A percentile compares a stretch with the other conserved stretches of the same genome.
Evolutionary conservation across 2,329 filamentous ascomycete species (phyloP).

Genomic region (Botrytis sinoallii): DNA sequence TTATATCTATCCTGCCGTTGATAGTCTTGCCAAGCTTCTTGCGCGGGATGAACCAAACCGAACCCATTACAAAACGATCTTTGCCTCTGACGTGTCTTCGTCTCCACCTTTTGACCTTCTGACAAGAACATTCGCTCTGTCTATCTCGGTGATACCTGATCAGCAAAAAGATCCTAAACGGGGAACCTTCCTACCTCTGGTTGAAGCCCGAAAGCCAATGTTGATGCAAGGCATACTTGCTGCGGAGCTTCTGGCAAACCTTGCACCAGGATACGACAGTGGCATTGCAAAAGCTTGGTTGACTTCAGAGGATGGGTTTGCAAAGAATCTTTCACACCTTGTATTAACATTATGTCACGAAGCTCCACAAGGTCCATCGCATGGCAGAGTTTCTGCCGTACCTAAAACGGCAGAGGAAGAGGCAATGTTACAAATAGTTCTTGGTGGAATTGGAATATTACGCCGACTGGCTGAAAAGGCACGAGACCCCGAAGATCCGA

Average conservation of each 20-base stretch:
- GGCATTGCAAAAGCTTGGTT: slow-evolving; percentile 77
- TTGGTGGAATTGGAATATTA: slow-evolving; percentile 66
- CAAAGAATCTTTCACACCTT: slow-evolving; percentile 72
- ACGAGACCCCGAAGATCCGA: slow-evolving; percentile 52
- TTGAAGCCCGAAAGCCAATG: slow-evolving; percentile 82
- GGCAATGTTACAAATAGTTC: slow-evolving; percentile 51
- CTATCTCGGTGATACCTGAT: slow-evolving; percentile 81
- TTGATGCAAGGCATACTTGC: slow-evolving; percentile 90
- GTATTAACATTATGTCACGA: slow-evolving; percentile 63
- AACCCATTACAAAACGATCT: slow-evolving; percentile 77
- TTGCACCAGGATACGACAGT: slow-evolving; percentile 69
- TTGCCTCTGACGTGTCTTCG: slow-evolving; percentile 65
- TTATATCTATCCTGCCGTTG: slow-evolving; percentile 85
- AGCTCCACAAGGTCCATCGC: slow-evolving; percentile 50
- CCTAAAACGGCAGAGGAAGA: slow-evolving; percentile 38
- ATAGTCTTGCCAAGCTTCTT: slow-evolving; percentile 85
- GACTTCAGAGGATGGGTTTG: slow-evolving; percentile 77
- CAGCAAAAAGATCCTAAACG: slow-evolving; percentile 57
- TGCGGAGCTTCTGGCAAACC: slow-evolving; percentile 78
- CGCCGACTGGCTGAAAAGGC: slow-evolving; percentile 66
- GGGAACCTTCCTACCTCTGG: slow-evolving; percentile 59
- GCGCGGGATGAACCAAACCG: slow-evolving; percentile 93
- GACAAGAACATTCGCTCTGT: slow-evolving; percentile 81
- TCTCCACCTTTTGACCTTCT: slow-evolving; percentile 72
- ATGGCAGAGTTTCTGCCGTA: slow-evolving; percentile 35